phyloP scores from a whole-genome alignment of 331 rosid species.

The Cydonia oblonga region DNA sequence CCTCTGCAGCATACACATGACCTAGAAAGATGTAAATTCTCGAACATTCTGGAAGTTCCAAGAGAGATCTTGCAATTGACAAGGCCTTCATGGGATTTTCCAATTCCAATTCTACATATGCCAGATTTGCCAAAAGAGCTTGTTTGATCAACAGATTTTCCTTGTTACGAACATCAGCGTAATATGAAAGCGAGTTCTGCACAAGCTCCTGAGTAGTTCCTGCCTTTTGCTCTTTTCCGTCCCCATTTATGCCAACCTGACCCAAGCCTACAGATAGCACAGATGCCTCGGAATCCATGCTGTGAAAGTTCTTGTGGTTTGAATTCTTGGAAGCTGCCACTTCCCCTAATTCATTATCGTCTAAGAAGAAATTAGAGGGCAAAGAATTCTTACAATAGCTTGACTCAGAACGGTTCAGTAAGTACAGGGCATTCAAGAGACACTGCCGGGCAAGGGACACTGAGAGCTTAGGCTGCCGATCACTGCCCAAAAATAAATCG shows the following conservation, averaged over 20 bases:
- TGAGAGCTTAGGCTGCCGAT: conserved; percentile 58
- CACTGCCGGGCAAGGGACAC: conserved; percentile 73
- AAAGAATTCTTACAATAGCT: conserved; percentile 34
- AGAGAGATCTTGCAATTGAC: conserved; percentile 45
- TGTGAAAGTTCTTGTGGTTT: conserved; percentile 41
- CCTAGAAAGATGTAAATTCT: conserved; percentile 75
- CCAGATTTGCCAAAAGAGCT: conserved; percentile 77
- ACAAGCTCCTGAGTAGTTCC: conserved; percentile 64
- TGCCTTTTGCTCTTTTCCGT: conserved; percentile 73
- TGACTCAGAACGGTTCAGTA: conserved; percentile 40
- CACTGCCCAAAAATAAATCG: conserved; percentile 35
- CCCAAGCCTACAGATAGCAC: conserved; percentile 37
- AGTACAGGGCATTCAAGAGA: conserved; percentile 58
- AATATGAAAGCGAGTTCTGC: conserved; percentile 65
- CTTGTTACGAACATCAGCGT: conserved; percentile 50
- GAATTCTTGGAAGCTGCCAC: conserved; percentile 37
- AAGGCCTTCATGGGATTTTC: conserved; percentile 77
- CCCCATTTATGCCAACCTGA: conserved; percentile 64
- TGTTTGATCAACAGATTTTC: conserved; percentile 73
- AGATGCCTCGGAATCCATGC: conserved; percentile 52
- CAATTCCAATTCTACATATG: conserved; percentile 76
- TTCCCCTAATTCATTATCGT: conserved; percentile 57
- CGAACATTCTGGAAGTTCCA: conserved; percentile 75
- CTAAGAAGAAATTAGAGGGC: conserved; percentile 53
- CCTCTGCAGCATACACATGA: conserved; percentile 85